Conservation (phyloP, 495 filamentous ascomycete species). For the Massariosphaeria phaeospora region DNA sequence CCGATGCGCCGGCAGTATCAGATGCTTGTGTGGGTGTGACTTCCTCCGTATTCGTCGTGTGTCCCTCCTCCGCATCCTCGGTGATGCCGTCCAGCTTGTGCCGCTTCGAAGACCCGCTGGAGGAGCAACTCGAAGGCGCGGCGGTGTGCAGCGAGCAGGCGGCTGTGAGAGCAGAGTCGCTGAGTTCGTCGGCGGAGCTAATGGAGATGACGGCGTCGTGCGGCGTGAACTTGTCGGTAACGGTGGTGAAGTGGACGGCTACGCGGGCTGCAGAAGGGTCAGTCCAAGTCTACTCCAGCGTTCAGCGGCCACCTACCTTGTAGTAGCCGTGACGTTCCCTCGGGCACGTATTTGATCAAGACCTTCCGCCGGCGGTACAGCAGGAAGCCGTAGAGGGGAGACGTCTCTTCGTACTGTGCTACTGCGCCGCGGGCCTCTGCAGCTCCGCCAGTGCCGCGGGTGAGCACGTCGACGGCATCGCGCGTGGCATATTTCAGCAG, state of each 20-base stretch:
- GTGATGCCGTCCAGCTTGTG: constrained; percentile 81
- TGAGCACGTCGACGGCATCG: constrained; percentile 79
- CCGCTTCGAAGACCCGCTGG: constrained; percentile 67
- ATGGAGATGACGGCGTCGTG: constrained; percentile 80
- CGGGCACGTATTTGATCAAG: constrained; percentile 84
- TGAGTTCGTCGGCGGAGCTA: constrained; percentile 67
- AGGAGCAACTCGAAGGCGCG: constrained; percentile 80
- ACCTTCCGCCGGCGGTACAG: constrained; percentile 87
- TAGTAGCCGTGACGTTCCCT: constrained; percentile 80
- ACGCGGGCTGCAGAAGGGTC: constrained; percentile 62
- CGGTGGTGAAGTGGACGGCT: constrained; percentile 85
- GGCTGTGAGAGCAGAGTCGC: constrained; percentile 78
- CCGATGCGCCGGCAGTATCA: constrained; percentile 16
- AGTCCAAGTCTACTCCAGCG: neutral
- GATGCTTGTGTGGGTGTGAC: constrained; percentile 12
- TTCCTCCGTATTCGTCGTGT: constrained; percentile 35
- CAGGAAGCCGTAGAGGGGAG: constrained; percentile 87
- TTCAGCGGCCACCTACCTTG: constrained; percentile 61
- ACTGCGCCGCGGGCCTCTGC: constrained; percentile 75
- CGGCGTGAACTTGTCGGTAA: constrained; percentile 80
- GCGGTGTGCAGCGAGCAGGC: constrained; percentile 88
- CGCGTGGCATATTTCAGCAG: constrained; percentile 85
- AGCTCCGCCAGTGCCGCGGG: constrained; percentile 75
- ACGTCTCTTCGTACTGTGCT: constrained; percentile 70
- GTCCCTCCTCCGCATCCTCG: constrained; percentile 70